These are phyloP conservation scores for Xylaria grammica DNA, from an alignment of 495 filamentous ascomycete genomes.

Conservation along the genomic window DNA sequence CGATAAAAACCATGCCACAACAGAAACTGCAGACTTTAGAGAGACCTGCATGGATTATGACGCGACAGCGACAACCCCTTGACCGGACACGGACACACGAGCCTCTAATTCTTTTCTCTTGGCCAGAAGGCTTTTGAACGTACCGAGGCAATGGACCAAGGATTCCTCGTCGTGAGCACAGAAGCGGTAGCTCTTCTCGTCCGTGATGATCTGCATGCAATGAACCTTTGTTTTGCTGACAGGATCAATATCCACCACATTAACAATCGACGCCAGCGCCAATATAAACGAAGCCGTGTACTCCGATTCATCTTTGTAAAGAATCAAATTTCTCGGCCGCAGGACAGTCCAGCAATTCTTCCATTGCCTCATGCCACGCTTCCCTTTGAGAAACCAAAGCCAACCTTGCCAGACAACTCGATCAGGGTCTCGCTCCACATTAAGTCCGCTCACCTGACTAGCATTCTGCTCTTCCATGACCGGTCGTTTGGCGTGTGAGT, in stretches of 20 bases:
- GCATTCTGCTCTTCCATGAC: constrained; percentile 53
- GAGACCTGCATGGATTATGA: not conserved
- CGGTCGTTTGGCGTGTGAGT: constrained; percentile 29
- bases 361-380: constrained; percentile 90
- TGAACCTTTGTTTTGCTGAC: constrained; percentile 80
- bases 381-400: constrained; percentile 82
- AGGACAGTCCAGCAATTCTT: constrained; percentile 93
- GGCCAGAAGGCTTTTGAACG: constrained; percentile 84
- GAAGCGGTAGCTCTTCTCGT: constrained; percentile 90
- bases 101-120: constrained; percentile 65
- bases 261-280: constrained; percentile 78
- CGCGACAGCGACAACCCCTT: constrained; percentile 17
- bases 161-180: constrained; percentile 82
- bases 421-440: constrained; percentile 61
- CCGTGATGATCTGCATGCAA: constrained; percentile 93
- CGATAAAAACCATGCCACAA: not conserved
- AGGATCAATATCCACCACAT: constrained; percentile 91
- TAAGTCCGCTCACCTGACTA: constrained; percentile 62
- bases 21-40: not conserved
- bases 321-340: constrained; percentile 81
- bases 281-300: constrained; percentile 87
- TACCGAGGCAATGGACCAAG: constrained; percentile 83
- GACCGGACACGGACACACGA: constrained; percentile 40
- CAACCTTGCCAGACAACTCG: constrained; percentile 91
- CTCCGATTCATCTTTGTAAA: constrained; percentile 93